Percentiles rank a stretch among this genome's conserved stretches.
phyloP scores from a whole-genome alignment of 257 asterid species.

The Solanum clarkiae region DNA sequence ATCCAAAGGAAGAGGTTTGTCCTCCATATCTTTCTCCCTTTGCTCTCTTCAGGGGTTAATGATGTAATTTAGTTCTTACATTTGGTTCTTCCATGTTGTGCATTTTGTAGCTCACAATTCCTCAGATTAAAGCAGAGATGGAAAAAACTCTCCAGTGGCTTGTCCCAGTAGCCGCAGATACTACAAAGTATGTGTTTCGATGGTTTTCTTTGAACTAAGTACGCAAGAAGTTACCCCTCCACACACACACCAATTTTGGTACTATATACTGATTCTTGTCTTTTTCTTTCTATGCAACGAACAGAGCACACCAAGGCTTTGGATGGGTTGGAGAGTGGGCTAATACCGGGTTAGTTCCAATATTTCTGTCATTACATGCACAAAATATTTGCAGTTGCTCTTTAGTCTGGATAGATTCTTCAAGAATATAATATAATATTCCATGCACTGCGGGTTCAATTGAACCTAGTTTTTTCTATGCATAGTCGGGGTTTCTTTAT shows the following conservation, averaged over 20 bases:
- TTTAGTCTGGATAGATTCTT: not conserved
- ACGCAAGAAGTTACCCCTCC: too few species aligned
- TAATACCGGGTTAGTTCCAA: slow-evolving; percentile 62
- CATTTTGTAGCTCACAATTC: slow-evolving; percentile 54
- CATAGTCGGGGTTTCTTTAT: not conserved
- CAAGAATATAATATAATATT: not conserved
- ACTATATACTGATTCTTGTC: not conserved
- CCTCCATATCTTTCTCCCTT: not conserved
- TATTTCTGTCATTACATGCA: not conserved
- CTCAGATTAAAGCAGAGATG: slow-evolving; percentile 89
- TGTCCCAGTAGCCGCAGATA: slow-evolving; percentile 83
- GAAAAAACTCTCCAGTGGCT: slow-evolving; percentile 93
- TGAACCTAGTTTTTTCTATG: not conserved
- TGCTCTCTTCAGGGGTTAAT: not conserved
- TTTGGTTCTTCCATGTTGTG: not conserved
- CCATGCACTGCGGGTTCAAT: not conserved
- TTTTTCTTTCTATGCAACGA: not conserved
- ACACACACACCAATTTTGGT: not conserved
- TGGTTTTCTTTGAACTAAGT: not conserved
- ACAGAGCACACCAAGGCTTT: slow-evolving; percentile 96
- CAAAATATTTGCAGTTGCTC: not conserved
- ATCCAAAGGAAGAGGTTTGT: slow-evolving; percentile 55
- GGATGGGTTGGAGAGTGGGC: slow-evolving; percentile 99
- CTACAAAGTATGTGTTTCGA: slow-evolving; percentile 46
- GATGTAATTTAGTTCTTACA: not conserved